Conservation (phyloP, 768 basidiomycete genomes). For the Mycena amicta region DNA sequence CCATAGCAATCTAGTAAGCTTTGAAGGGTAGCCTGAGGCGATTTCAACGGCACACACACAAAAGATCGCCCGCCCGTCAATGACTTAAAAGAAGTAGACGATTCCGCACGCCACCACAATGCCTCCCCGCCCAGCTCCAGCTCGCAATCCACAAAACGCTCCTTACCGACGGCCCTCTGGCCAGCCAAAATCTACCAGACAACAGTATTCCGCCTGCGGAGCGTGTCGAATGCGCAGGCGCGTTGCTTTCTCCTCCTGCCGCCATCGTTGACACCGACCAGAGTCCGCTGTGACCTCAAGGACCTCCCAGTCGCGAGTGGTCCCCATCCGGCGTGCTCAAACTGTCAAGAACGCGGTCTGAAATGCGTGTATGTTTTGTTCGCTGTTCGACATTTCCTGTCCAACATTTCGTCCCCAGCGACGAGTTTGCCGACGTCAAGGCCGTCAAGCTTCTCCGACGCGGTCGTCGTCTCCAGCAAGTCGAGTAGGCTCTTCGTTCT, state of each 20-base stretch:
- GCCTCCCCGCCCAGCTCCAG: slow-evolving; percentile 54
- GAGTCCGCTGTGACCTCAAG: slow-evolving; percentile 93
- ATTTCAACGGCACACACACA: slow-evolving; percentile 7
- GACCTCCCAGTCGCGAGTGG: slow-evolving; percentile 64
- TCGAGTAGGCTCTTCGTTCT: slow-evolving; percentile 57
- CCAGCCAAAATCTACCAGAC: slow-evolving; percentile 76
- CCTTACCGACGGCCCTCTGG: slow-evolving; percentile 49
- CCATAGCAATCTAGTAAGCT: slow-evolving; percentile 21
- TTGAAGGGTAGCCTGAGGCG: slow-evolving; percentile 8
- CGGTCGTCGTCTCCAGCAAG: slow-evolving; percentile 80
- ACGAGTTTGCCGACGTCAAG: slow-evolving; percentile 90
- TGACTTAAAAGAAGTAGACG: slow-evolving; percentile 38
- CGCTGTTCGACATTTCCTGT: not conserved
- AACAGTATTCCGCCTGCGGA: slow-evolving; percentile 92
- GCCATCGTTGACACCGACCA: slow-evolving; percentile 31
- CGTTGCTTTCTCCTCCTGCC: slow-evolving; percentile 9
- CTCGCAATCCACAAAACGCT: slow-evolving; percentile 40
- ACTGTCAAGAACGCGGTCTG: slow-evolving; percentile 85
- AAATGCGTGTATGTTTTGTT: slow-evolving; percentile 85
- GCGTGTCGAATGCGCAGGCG: slow-evolving; percentile 89
- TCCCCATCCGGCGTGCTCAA: slow-evolving; percentile 68
- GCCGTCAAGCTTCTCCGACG: slow-evolving; percentile 83
- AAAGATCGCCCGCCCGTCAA: slow-evolving; percentile 22
- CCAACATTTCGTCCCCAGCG: slow-evolving; percentile 46
- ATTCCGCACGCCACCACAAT: slow-evolving; percentile 40